Conservation (phyloP, 108 stramenopile species). For the Seminavis robusta region DNA sequence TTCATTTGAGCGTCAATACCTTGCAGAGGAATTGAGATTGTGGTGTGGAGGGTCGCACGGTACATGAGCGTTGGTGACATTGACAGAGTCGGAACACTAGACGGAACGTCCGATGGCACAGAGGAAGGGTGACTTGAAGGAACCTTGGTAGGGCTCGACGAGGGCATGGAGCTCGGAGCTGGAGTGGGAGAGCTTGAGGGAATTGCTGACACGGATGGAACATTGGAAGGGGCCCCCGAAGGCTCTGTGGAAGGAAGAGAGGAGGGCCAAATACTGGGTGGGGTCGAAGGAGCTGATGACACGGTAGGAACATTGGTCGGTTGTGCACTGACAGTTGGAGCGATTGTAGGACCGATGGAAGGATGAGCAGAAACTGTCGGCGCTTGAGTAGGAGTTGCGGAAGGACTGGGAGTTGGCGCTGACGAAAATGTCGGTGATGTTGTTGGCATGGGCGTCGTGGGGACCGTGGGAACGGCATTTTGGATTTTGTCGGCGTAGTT, state of each 20-base stretch:
- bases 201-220: neutral
- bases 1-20: neutral
- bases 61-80: neutral
- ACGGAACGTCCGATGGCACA: neutral
- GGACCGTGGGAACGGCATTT: no score
- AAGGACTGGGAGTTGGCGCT: no score
- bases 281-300: neutral
- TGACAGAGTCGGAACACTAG: neutral
- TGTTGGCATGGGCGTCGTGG: no score
- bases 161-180: neutral
- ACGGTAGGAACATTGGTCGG: no score
- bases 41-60: neutral
- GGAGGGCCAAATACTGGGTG: slow-evolving; percentile 1
- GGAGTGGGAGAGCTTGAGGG: neutral
- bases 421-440: no score
- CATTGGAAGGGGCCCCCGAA: neutral
- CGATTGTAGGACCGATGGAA: no score
- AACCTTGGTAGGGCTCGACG: neutral
- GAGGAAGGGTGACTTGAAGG: neutral
- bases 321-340: no score
- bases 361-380: no score
- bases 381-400: no score
- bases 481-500: no score
- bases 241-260: slow-evolving; percentile 2
- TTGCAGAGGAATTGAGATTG: neutral